Evolutionary conservation across 2,329 filamentous ascomycete species (phyloP).

Genomic region (Cytospora piceae): DNA sequence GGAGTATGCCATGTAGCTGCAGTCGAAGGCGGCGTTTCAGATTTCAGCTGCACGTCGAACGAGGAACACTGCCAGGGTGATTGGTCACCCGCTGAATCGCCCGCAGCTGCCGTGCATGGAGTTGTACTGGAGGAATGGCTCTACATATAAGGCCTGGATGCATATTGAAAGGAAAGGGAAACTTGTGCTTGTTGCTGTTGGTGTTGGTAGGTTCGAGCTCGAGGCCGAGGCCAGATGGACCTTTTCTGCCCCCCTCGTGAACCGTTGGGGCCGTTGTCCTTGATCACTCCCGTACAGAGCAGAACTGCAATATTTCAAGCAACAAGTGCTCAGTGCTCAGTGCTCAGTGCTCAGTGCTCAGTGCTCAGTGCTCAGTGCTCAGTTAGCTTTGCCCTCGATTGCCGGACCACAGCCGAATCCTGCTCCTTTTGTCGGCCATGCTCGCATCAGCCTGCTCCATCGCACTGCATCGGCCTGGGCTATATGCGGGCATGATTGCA

Average conservation of each 20-base stretch:
- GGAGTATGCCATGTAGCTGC: constrained; percentile 6
- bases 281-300: neutral
- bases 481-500: constrained; percentile 13
- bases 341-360: too few species aligned
- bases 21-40: constrained; percentile 17
- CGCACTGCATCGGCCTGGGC: constrained; percentile 8
- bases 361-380: too few species aligned
- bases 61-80: constrained; percentile 4
- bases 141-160: neutral
- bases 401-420: neutral
- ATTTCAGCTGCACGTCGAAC: constrained; percentile 11
- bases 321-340: too few species aligned
- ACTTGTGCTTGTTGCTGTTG: neutral
- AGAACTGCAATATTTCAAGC: too few species aligned
- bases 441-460: constrained; percentile 8
- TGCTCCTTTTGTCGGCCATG: neutral
- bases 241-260: neutral
- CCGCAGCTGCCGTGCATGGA: constrained; percentile 7
- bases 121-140: neutral
- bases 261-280: neutral
- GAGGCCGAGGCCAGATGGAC: neutral
- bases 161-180: neutral
- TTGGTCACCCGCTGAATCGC: constrained; percentile 12
- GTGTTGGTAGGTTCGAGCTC: neutral
- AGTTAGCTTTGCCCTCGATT: neutral